Evolutionary conservation across 140 eudicot genomes (phyloP).

Genomic region (Stevia rebaudiana): DNA sequence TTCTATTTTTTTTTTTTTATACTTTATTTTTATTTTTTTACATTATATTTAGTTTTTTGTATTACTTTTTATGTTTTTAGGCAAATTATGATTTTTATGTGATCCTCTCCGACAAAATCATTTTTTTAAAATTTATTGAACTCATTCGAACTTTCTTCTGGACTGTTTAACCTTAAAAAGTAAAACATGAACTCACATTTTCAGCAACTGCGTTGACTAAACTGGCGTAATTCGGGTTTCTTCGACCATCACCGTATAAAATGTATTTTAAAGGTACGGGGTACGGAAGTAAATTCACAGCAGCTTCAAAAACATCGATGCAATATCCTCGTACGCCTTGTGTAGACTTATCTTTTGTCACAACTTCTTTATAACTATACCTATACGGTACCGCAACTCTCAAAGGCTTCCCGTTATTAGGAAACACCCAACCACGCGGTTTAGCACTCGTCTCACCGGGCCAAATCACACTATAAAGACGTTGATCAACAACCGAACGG

Average conservation of each 20-base stretch:
- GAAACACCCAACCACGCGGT: slow-evolving; percentile 99
- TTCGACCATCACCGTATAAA: slow-evolving; percentile 70
- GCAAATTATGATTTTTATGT: no score
- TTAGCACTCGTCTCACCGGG: slow-evolving; percentile 62
- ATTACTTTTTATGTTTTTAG: no score
- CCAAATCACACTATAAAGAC: slow-evolving; percentile 70
- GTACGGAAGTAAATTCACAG: slow-evolving; percentile 71
- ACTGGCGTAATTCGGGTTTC: slow-evolving; percentile 60
- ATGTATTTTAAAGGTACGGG: slow-evolving; percentile 69
- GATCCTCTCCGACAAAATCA: no score
- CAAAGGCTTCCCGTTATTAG: slow-evolving; percentile 77
- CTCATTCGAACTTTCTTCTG: neutral
- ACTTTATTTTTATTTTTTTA: no score
- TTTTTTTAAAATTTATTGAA: no score
- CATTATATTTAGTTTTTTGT: no score
- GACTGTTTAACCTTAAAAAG: slow-evolving; percentile 3
- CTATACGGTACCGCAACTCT: slow-evolving; percentile 80
- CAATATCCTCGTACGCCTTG: slow-evolving; percentile 77
- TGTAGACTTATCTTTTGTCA: slow-evolving; percentile 61
- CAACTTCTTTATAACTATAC: slow-evolving; percentile 59
- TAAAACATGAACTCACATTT: slow-evolving; percentile 52
- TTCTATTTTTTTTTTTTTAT: no score
- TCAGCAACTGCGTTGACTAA: slow-evolving; percentile 65
- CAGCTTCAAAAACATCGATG: slow-evolving; percentile 95
- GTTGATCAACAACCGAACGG: slow-evolving; percentile 36